Evolutionary conservation across 2,329 filamentous ascomycete genomes (phyloP), one percentile per base, ranked within the genome.

Genomic region (Alternaria gaisen): DNA sequence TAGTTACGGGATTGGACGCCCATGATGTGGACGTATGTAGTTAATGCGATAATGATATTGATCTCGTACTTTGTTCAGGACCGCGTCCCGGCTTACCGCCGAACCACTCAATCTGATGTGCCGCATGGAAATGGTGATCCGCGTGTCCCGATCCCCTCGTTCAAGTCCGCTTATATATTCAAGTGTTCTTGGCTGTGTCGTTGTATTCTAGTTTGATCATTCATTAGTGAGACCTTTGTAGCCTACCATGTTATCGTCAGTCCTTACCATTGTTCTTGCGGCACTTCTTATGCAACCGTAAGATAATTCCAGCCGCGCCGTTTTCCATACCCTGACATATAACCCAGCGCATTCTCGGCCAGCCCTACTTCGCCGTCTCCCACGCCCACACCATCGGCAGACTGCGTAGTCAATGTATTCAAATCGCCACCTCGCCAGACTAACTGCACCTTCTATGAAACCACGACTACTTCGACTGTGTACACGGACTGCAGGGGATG

Each of bases 401-500:
- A 60, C 18, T 76, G 72, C 57, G 68, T 56, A 1, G 55, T 63
- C 12, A 61, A 52, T 8, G 50, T 72, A 5, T 43, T 72, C 9
- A 65, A 63, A 32, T 34, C 46, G n/a, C 72, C 73, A 1, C 62
- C 67, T 0, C 54, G 70, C 20, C 52, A 58, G 6, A 54, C 36
- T 1, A 54, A 68, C 26, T 76, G 74, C 55, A 76, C 72, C 5
- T 69, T 71, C 10, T 65, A 67, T 43, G 53, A 61, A 16, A 61
- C 58, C 9, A 75, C 73, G 4, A 56, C 52, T 16, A 77, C 74
- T 0, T 43, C 43, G 9, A 77, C 73, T 5, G 56, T 53, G 2
- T 73, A 71, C n/a, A 72, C 65, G 2, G 65, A 76, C 12, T 77
- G 75, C 22, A 62, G 63, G 8, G 70, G 72, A 16, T 77, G 74